Conservation (phyloP, 176 grass and related monocot genomes). For the Oropetium thomaeum region DNA sequence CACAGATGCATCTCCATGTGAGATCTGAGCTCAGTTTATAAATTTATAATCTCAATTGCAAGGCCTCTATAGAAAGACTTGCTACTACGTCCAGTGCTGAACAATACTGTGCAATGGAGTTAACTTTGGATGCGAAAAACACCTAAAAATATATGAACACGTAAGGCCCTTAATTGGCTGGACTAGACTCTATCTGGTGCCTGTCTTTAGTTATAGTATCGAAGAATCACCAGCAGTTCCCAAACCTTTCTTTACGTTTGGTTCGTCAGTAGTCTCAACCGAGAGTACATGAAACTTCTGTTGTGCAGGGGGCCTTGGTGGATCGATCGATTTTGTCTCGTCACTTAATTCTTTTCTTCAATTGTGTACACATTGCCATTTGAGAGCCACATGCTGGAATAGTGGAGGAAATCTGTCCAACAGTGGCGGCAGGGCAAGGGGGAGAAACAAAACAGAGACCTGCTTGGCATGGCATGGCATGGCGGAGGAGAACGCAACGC, state of each 20-base stretch:
- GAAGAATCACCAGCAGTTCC: too few relatives aligned
- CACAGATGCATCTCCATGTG: neutral
- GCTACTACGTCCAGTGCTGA: neutral
- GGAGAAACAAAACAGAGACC: constrained; percentile 3
- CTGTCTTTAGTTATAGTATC: too few relatives aligned
- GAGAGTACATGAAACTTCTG: neutral
- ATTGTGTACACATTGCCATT: neutral
- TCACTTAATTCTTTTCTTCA: neutral
- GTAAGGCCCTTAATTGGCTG: too few relatives aligned
- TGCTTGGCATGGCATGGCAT: constrained; percentile 11
- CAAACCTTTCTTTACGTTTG: neutral
- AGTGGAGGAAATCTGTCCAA: constrained; percentile 17
- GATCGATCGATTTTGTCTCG: constrained; percentile 1
- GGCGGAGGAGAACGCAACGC: neutral
- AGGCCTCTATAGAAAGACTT: neutral
- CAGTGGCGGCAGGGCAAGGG: constrained; percentile 19
- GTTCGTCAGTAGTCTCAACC: neutral
- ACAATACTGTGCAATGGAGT: neutral
- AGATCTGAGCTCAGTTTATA: neutral
- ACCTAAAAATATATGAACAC: too few relatives aligned
- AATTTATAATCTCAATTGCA: too few relatives aligned
- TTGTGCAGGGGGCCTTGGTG: too few relatives aligned
- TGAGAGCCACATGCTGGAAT: constrained; percentile 33
- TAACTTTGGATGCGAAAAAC: neutral
- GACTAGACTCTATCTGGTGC: too few relatives aligned